Conservation (phyloP, 2,329 filamentous ascomycete species). For the Microthyrium microscopicum region DNA sequence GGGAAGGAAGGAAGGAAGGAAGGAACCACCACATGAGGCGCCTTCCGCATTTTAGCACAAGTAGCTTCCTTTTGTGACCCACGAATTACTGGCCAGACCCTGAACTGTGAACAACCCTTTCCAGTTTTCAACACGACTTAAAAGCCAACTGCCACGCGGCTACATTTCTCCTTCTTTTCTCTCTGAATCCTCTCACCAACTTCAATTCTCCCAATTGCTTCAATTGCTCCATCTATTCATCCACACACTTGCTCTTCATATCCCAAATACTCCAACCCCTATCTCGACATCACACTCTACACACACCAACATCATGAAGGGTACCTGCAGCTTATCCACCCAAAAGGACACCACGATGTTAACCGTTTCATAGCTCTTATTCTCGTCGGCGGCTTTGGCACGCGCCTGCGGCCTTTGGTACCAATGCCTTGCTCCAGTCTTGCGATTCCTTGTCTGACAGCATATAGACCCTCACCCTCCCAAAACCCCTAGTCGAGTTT, state of each 20-base stretch:
- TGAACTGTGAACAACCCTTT: too few relatives aligned
- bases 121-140: too few relatives aligned
- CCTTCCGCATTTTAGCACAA: too few relatives aligned
- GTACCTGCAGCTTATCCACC: constrained; percentile 9
- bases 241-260: too few relatives aligned
- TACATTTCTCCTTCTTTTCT: too few relatives aligned
- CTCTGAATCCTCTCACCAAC: too few relatives aligned
- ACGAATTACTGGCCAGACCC: too few relatives aligned
- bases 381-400: constrained; percentile 98
- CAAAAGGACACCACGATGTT: neutral
- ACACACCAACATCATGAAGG: constrained; percentile 5
- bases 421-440: constrained; percentile 12
- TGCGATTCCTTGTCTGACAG: constrained; percentile 12
- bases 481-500: constrained; percentile 95
- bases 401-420: constrained; percentile 90
- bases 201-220: too few relatives aligned
- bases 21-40: too few relatives aligned
- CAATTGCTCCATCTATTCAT: neutral
- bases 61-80: too few relatives aligned
- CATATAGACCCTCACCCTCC: constrained; percentile 75
- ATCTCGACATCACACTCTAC: neutral
- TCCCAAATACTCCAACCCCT: neutral
- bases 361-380: constrained; percentile 54
- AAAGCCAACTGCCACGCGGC: too few relatives aligned
- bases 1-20: too few relatives aligned